Evolutionary conservation across 108 stramenopile species (phyloP).

Genomic region (Cyclotella cryptica): DNA sequence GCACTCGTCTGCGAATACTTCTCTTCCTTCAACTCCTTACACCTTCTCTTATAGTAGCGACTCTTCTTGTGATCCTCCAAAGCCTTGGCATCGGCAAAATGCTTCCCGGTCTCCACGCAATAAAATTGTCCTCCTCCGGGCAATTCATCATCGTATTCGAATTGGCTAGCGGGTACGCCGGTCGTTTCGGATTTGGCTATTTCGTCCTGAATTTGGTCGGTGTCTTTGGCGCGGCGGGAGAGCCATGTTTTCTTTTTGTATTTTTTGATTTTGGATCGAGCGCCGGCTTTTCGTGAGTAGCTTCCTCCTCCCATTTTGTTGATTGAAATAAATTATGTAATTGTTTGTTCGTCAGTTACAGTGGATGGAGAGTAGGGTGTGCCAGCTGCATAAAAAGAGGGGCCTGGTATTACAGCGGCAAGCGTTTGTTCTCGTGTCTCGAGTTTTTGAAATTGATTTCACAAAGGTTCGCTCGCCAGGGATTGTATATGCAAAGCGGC

Average conservation of each 20-base stretch:
- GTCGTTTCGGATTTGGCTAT: constrained; percentile 78
- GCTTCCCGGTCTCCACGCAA: constrained; percentile 93
- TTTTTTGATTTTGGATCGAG: constrained; percentile 88
- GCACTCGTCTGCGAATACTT: constrained; percentile 83
- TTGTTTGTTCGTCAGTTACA: no score
- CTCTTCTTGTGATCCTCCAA: constrained; percentile 94
- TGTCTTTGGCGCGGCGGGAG: constrained; percentile 87
- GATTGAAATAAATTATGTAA: neutral
- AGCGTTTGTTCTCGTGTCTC: no score
- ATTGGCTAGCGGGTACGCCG: constrained; percentile 64
- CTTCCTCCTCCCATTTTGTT: constrained; percentile 59
- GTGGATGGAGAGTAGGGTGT: neutral
- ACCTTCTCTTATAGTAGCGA: constrained; percentile 86
- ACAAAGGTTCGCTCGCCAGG: no score
- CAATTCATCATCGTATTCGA: constrained; percentile 95
- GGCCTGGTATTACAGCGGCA: no score
- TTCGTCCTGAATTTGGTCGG: constrained; percentile 98
- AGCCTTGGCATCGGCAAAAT: constrained; percentile 92
- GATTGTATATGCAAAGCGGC: no score
- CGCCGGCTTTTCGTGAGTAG: constrained; percentile 70
- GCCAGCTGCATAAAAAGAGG: no score
- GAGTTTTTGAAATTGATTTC: no score
- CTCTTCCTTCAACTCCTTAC: constrained; percentile 92
- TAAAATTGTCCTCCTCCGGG: constrained; percentile 99
- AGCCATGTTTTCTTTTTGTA: constrained; percentile 88